These are phyloP conservation scores for Evernia prunastri DNA, from an alignment of 495 filamentous ascomycete species.

Conservation along the genomic window DNA sequence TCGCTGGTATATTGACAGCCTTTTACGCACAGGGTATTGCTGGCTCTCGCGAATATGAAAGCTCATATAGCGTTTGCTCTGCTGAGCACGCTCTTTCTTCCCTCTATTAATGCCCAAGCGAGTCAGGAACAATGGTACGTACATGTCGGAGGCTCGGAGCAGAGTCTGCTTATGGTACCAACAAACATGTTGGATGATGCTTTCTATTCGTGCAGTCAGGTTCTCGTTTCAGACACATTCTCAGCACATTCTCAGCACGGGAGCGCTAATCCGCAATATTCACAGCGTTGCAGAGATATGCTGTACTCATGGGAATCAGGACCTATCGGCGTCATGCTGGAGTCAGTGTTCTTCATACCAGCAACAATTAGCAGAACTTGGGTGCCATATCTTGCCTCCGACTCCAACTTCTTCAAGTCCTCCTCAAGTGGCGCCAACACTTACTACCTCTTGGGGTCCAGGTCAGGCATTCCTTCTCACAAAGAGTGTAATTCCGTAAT, in stretches of 20 bases:
- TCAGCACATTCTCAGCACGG: not conserved
- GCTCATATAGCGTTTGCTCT: not conserved
- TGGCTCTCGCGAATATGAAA: not conserved
- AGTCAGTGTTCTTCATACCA: not conserved
- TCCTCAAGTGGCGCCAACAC: not conserved
- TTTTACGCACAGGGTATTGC: not conserved
- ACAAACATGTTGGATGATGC: no score
- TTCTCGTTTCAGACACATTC: not conserved
- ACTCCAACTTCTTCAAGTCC: not conserved
- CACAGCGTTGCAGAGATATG: not conserved
- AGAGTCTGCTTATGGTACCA: no score
- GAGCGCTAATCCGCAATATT: not conserved
- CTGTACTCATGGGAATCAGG: not conserved
- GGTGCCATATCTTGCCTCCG: conserved; percentile 1
- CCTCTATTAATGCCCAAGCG: not conserved
- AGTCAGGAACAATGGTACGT: not conserved
- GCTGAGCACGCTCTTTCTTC: not conserved
- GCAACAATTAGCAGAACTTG: not conserved
- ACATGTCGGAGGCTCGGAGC: not conserved
- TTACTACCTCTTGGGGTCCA: not conserved
- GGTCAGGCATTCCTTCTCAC: not conserved
- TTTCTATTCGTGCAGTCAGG: no score
- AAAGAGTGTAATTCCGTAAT: not conserved
- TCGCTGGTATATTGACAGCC: not conserved
- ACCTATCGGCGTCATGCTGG: not conserved